These are phyloP conservation scores for Cercospora zeae-maydis DNA, from an alignment of 2,329 filamentous ascomycete genomes.

Conservation along the genomic window DNA sequence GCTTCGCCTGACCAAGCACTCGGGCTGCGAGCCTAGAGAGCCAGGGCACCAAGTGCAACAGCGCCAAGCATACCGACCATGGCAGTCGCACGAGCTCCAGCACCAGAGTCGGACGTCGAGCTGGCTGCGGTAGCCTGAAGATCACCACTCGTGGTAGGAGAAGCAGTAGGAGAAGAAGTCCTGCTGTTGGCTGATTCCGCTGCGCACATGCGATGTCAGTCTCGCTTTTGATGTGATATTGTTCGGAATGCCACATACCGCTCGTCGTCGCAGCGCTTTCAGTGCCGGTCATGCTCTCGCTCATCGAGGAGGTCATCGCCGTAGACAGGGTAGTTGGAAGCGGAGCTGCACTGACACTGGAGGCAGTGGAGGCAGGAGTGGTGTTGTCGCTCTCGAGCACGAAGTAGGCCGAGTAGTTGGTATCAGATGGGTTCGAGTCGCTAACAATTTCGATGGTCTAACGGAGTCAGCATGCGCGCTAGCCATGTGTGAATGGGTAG, in stretches of 20 bases:
- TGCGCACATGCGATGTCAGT: neutral
- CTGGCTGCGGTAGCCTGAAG: constrained; percentile 7
- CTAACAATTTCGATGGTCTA: constrained; percentile 51
- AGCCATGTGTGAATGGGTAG: neutral
- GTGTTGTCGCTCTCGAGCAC: constrained; percentile 46
- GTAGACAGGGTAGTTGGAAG: constrained; percentile 13
- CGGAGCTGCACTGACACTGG: constrained; percentile 26
- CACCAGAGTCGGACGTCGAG: constrained; percentile 8
- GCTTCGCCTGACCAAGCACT: neutral
- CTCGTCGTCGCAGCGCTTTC: neutral
- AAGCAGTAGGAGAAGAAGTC: neutral
- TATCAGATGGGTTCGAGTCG: constrained; percentile 42
- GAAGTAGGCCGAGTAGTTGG: constrained; percentile 55
- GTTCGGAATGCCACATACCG: neutral
- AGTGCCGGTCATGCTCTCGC: constrained; percentile 9
- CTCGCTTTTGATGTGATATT: neutral
- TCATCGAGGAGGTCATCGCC: constrained; percentile 7
- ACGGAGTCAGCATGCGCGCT: neutral
- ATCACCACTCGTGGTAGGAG: constrained; percentile 2
- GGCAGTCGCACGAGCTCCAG: constrained; percentile 26
- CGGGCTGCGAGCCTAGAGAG: constrained; percentile 16
- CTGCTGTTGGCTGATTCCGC: neutral
- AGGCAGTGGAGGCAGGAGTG: constrained; percentile 35
- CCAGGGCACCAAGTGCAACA: constrained; percentile 30
- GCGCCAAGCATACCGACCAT: constrained; percentile 28